Base-by-base conservation (phyloP, 257 asterid genomes). In the Solanum boliviense region DNA sequence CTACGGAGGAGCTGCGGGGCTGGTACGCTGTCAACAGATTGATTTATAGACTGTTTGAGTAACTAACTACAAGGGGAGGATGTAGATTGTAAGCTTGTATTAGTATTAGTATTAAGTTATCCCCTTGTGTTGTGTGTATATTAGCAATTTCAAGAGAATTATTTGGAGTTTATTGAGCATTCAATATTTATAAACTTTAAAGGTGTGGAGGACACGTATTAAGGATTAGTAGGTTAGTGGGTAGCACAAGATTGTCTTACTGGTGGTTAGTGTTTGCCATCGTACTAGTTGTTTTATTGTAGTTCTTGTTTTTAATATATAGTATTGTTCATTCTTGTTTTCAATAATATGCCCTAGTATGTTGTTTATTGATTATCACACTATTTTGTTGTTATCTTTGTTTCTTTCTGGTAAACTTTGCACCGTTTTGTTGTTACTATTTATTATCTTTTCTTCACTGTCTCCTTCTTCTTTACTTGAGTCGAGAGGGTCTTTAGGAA, bases 1-100 rank as follows among this genome's bases (percentile, higher is more conserved):
- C 92, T 94, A 92, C 21, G 99, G 99, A 60, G 99, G 99, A 72
- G 94, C 98, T 68, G 99, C 96, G 5, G 99, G 99, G 12, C 84
- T 97, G 88, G 73, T 97, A 78, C 95, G 99, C 16, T 94, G 95
- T 88, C 98, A 95, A 84, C 90, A 94, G 90, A 87, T 94, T 34
- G 86, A 92, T 81, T 48, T 81, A 29, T 81, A 46, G 20, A 9
- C 70, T 81, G 68, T 29, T 44, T 4, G 23, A 23, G 20, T 21
- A 29, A 81, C 85, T 4, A 73, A 4, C 44, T 23, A 44, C 38
- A 15, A 9, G 5, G 38, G 38, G 85, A 81, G 68, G 85, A 29
- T 46, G 85, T 81, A 46, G 68, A 48, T 81, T 46, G 68, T 81
- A 81, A 29, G 85, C 70, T 81, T 81, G 68, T 46, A 81, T 18